Conservation (phyloP, 371 early-diverging fungal genomes). For the Cokeromyces recurvatus region DNA sequence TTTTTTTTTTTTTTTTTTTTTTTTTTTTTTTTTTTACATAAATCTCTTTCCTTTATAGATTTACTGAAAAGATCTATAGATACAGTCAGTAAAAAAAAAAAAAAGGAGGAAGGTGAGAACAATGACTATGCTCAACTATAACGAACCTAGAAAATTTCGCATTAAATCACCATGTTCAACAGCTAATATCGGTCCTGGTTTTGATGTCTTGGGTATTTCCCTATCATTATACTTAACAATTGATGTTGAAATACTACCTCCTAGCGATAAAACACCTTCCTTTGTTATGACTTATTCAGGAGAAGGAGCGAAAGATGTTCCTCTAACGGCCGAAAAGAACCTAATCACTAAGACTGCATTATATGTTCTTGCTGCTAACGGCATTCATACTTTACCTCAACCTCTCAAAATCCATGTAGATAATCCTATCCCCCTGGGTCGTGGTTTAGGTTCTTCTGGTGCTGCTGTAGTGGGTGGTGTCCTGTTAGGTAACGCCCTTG, state of each 20-base stretch:
- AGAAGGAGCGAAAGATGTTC: constrained; percentile 73
- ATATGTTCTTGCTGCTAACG: constrained; percentile 74
- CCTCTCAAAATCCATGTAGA: constrained; percentile 65
- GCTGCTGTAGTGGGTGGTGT: constrained; percentile 96
- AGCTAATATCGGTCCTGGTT: constrained; percentile 97
- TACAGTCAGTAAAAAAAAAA: too few species aligned
- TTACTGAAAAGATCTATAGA: too few species aligned
- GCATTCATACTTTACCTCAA: constrained; percentile 49
- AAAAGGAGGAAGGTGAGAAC: too few species aligned
- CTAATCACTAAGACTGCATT: constrained; percentile 87
- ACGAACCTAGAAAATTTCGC: constrained; percentile 57
- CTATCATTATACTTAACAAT: constrained; percentile 81
- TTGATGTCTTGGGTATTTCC: constrained; percentile 91
- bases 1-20: too few species aligned
- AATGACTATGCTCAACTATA: too few species aligned
- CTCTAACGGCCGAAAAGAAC: constrained; percentile 75
- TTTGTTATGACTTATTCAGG: constrained; percentile 74
- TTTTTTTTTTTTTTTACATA: too few species aligned
- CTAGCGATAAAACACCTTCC: constrained; percentile 6
- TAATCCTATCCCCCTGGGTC: constrained; percentile 92
- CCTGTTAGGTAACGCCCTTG: constrained; percentile 74
- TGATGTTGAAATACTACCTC: constrained; percentile 38
- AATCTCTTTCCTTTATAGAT: too few species aligned
- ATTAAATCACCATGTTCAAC: constrained; percentile 91
- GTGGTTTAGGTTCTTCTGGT: constrained; percentile 94